phyloP scores from a whole-genome alignment of 2,329 filamentous ascomycete genomes.

The Alternaria consortialis region DNA sequence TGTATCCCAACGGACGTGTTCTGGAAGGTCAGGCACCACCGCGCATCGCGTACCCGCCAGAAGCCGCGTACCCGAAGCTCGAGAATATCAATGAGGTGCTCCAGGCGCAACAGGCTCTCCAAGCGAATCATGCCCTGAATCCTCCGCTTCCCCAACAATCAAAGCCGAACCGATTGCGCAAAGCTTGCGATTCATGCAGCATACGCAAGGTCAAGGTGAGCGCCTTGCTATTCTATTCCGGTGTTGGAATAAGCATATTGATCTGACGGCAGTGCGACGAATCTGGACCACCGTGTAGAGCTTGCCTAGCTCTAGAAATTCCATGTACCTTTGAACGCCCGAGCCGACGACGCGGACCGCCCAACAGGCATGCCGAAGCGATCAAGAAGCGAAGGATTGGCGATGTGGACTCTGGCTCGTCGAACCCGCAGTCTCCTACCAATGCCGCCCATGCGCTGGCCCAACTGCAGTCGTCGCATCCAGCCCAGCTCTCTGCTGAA shows the following conservation, averaged over 20 bases:
- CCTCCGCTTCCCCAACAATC: constrained; percentile 27
- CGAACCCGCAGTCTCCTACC: constrained; percentile 60
- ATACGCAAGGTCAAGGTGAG: constrained; percentile 53
- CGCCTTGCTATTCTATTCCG: neutral
- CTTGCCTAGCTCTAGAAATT: constrained; percentile 71
- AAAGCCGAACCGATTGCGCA: constrained; percentile 51
- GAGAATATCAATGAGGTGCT: constrained; percentile 50
- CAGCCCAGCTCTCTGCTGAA: constrained; percentile 66
- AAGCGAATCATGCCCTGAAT: constrained; percentile 46
- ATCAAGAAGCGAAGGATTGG: constrained; percentile 69
- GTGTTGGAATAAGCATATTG: constrained; percentile 12
- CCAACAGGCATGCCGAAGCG: constrained; percentile 72
- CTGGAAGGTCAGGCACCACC: constrained; percentile 23
- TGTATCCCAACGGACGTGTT: constrained; percentile 30
- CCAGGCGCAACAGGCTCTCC: constrained; percentile 48
- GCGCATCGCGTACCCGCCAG: constrained; percentile 34
- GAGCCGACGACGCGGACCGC: constrained; percentile 69
- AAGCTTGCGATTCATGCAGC: constrained; percentile 55
- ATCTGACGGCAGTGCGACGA: constrained; percentile 66
- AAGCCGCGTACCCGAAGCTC: constrained; percentile 44
- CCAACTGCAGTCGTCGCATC: constrained; percentile 57
- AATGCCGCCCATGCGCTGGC: constrained; percentile 63
- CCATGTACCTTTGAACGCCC: constrained; percentile 73
- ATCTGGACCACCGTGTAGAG: constrained; percentile 70
- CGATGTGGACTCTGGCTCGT: constrained; percentile 53